Base-by-base conservation (phyloP, 352 stramenopile species). In the Phytophthora pisi region DNA sequence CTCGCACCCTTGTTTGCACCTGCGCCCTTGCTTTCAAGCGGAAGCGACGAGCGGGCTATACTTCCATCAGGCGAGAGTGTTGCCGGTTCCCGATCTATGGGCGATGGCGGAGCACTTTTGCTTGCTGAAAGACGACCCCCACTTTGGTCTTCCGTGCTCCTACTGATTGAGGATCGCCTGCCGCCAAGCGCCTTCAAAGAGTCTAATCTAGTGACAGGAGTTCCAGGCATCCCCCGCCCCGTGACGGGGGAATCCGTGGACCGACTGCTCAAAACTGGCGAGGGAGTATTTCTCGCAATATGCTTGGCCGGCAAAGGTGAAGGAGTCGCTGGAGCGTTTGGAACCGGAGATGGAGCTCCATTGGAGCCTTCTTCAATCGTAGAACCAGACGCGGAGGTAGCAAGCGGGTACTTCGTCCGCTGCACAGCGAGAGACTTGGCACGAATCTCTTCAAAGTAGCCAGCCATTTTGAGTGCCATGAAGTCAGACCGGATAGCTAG, bases 391-490 rank as follows among this genome's bases (percentile, higher is more conserved):
- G 68, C 72, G 59, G 74, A 74, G 45, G 74, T 86, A 46, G 79
- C 77, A 23, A 86, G 71, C 9, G 78, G 75, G 45, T 89, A 87
- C 42, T 89, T 87, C 24, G 88, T 86, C 11, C 84, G 80, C 60
- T 94, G 86, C 15, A 94, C 79, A 49, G 86, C 86, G 40, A 91
- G 74, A 30, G 84, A 92, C 72, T 95, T 95, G 24, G 83, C 82
- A 18, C 87, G 84, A 16, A 95, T 91, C 57, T 95, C 85, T 75
- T 95, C 87, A 78, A 95, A 95, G 66, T 95, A 95, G 16, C 80
- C 84, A 9, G 81, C 82, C 82, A 95, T 95, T 34, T 92, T 90
- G 18, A 95, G 77, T 47, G 85, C 82, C 56, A 95, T 92, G 62
- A 95, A 95, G 56, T 95, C 87, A 30, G 81, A 82, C 13, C 87